These are phyloP conservation scores for Fagopyrum esculentum DNA, from an alignment of 148 eudicot species.

Conservation along the genomic window DNA sequence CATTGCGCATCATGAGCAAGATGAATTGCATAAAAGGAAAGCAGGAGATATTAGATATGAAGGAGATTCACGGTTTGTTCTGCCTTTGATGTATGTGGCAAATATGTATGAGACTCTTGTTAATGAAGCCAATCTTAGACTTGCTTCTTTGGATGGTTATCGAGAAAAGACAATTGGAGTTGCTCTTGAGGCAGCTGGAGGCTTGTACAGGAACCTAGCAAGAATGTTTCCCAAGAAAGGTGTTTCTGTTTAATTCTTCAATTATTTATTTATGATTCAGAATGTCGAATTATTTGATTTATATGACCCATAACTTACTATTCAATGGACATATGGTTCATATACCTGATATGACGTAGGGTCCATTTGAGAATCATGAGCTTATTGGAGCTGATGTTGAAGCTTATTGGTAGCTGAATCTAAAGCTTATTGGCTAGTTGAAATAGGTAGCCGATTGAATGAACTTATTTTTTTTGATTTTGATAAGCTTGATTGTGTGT, in stretches of 20 bases:
- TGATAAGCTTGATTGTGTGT: no score
- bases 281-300: background rate
- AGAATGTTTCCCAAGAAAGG: constrained; percentile 88
- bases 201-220: constrained; percentile 83
- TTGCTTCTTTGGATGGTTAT: constrained; percentile 56
- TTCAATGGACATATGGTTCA: background rate
- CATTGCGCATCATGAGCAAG: constrained; percentile 42
- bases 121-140: constrained; percentile 61
- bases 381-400: no score
- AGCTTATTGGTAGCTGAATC: no score
- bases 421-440: no score
- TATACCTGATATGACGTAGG: background rate
- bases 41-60: constrained; percentile 52
- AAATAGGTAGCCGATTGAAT: no score
- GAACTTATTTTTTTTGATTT: no score
- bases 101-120: constrained; percentile 85
- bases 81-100: constrained; percentile 97
- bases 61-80: constrained; percentile 74
- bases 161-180: constrained; percentile 90
- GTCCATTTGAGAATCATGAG: no score
- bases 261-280: background rate
- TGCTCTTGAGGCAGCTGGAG: constrained; percentile 98
- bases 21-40: constrained; percentile 71
- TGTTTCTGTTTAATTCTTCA: constrained; percentile 10
- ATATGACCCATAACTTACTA: background rate